Evolutionary conservation across 139 green algal genomes (phyloP), one percentile per base, ranked within the genome.

Genomic region (Micromonas pusilla): DNA sequence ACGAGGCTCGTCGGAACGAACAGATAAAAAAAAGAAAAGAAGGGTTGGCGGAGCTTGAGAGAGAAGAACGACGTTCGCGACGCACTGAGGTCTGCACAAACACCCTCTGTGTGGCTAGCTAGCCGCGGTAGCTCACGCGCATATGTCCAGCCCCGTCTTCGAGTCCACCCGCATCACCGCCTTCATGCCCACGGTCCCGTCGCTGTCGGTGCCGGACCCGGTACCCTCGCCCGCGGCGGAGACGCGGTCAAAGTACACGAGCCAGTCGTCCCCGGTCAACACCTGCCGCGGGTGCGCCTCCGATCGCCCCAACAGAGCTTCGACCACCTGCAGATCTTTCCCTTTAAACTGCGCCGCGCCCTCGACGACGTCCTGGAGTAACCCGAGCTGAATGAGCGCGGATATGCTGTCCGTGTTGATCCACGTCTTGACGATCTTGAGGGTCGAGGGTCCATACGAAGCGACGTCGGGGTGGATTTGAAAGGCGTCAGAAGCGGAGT

Each of bases 401-500:
- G 25, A 57, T 19, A 79, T 65, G 1, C 21, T 26, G 32, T 79
- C 73, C 33, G 62, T 70, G 26, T 79, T 79, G 0, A 79, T 4
- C 73, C 73, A 79, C 63, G 73, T 64, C 38, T 76, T 76, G 54
- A 65, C 26, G n/a, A 79, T 66, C n/a, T n/a, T n/a, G n/a, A n/a
- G n/a, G 19, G n/a, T 39, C n/a, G n/a, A n/a, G n/a, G n/a, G n/a
- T n/a, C n/a, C n/a, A n/a, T n/a, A n/a, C n/a, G n/a, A n/a, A n/a
- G n/a, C n/a, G n/a, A n/a, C n/a, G n/a, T n/a, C n/a, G n/a, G n/a
- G n/a, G n/a, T n/a, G n/a, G n/a, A n/a, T n/a, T n/a, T n/a, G n/a
- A n/a, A n/a, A n/a, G n/a, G n/a, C n/a, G n/a, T n/a, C n/a, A n/a
- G n/a, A n/a, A n/a, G n/a, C n/a, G n/a, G n/a, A n/a, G n/a, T n/a